phyloP scores from a whole-genome alignment of 345 rosid genomes.

The Physaria fendleri region DNA sequence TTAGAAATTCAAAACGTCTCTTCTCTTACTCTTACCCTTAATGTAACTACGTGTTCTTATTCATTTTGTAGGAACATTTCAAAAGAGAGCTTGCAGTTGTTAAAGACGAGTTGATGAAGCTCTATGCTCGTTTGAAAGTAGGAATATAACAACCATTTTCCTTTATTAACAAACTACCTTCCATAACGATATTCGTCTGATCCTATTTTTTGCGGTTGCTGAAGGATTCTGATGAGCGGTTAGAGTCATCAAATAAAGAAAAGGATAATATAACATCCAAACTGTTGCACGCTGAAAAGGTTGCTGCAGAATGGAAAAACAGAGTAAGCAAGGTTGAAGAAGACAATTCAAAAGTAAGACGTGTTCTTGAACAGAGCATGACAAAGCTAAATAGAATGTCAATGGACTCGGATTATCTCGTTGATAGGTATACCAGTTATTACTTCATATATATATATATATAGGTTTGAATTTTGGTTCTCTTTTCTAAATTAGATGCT shows the following conservation, averaged over 20 bases:
- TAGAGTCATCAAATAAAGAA: constrained; percentile 47
- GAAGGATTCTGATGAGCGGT: constrained; percentile 50
- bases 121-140: constrained; percentile 54
- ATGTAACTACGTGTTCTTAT: neutral
- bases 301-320: constrained; percentile 47
- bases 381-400: constrained; percentile 90
- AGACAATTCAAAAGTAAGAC: constrained; percentile 71
- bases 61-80: constrained; percentile 52
- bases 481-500: neutral
- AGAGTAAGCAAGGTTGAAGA: constrained; percentile 75
- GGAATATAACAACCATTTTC: neutral
- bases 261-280: constrained; percentile 55
- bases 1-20: neutral
- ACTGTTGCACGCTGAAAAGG: constrained; percentile 51
- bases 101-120: constrained; percentile 64
- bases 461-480: neutral
- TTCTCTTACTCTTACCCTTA: neutral
- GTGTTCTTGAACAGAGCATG: constrained; percentile 88
- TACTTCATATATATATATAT: neutral
- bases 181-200: neutral
- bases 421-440: constrained; percentile 52
- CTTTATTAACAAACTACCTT: neutral
- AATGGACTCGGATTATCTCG: constrained; percentile 76
- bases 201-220: neutral
- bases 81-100: constrained; percentile 64